phyloP scores from a whole-genome alignment of 352 stramenopile species.

The Pythium rishiriense region DNA sequence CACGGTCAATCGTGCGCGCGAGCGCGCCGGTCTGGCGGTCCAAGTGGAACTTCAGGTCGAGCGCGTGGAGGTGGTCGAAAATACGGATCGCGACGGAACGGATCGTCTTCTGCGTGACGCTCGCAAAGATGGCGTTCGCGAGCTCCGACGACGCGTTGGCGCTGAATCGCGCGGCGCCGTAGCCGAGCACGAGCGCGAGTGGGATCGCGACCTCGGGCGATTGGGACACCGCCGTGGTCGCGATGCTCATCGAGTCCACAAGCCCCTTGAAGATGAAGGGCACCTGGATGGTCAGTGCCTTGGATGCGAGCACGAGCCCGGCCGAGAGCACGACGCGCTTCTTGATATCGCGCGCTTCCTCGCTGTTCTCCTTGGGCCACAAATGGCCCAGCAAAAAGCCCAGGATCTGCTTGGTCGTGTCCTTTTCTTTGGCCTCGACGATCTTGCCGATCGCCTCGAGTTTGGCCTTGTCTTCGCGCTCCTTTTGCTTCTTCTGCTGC shows the following conservation, averaged over 20 bases:
- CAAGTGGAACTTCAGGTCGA: slow-evolving; percentile 93
- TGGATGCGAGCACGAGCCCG: slow-evolving; percentile 77
- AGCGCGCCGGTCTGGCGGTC: slow-evolving; percentile 89
- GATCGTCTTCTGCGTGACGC: slow-evolving; percentile 92
- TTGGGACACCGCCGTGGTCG: slow-evolving; percentile 24
- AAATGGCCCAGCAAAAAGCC: slow-evolving; percentile 36
- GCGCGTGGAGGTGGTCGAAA: slow-evolving; percentile 91
- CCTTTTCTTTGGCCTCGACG: slow-evolving; percentile 17
- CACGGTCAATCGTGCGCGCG: slow-evolving; percentile 88
- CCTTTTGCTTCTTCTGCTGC: slow-evolving; percentile 24
- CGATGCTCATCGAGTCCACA: slow-evolving; percentile 72
- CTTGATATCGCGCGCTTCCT: slow-evolving; percentile 41
- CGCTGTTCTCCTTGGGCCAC: slow-evolving; percentile 37
- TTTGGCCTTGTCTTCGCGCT: slow-evolving; percentile 18
- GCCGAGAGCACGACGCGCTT: slow-evolving; percentile 63
- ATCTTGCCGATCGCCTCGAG: slow-evolving; percentile 11
- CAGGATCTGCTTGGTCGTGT: slow-evolving; percentile 38
- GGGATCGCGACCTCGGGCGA: slow-evolving; percentile 29
- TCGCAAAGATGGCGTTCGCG: slow-evolving; percentile 91
- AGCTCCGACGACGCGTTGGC: slow-evolving; percentile 89
- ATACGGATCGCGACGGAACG: slow-evolving; percentile 84
- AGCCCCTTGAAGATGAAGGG: slow-evolving; percentile 95
- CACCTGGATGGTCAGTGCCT: slow-evolving; percentile 88
- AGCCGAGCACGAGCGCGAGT: slow-evolving; percentile 84
- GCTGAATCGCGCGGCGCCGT: slow-evolving; percentile 84